Percentiles rank a stretch among this genome's conserved stretches.
Evolutionary conservation across 148 eudicot genomes (phyloP).

Genomic region (Rhododendron simsii): DNA sequence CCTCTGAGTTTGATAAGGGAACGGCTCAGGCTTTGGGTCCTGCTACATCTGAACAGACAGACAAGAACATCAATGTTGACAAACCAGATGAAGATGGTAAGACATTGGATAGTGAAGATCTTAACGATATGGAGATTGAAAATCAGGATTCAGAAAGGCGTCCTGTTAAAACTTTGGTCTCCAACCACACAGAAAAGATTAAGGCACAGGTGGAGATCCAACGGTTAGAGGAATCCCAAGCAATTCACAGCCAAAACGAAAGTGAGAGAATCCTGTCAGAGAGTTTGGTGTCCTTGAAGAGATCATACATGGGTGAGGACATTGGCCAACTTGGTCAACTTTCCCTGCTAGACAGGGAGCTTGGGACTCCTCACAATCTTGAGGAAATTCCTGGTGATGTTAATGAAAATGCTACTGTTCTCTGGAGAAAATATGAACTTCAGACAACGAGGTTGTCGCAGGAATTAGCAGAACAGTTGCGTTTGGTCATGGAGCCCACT

Average conservation of each 20-base stretch:
- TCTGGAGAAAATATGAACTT: conserved; percentile 79
- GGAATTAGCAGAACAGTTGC: conserved; percentile 94
- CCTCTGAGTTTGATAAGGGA: conserved; percentile 69
- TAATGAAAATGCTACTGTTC: conserved; percentile 46
- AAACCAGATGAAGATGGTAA: conserved; percentile 44
- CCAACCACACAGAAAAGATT: conserved; percentile 24
- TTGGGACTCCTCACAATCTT: conserved; percentile 38
- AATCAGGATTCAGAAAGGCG: conserved; percentile 35
- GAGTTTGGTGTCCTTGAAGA: conserved; percentile 58
- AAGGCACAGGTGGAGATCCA: conserved; percentile 28
- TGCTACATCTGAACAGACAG: conserved; percentile 78
- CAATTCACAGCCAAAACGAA: conserved; percentile 14
- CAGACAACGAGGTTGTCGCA: conserved; percentile 86
- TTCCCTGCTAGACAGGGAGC: conserved; percentile 31
- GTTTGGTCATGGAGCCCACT: conserved; percentile 95
- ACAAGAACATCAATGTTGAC: conserved; percentile 42
- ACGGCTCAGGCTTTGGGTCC: conserved; percentile 86
- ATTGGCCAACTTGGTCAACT: conserved; percentile 30
- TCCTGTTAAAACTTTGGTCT: conserved; percentile 26
- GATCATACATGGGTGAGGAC: conserved; percentile 40
- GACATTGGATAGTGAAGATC: conserved; percentile 25
- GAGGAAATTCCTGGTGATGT: conserved; percentile 40
- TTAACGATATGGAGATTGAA: conserved; percentile 34
- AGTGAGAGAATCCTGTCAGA: conserved; percentile 30
- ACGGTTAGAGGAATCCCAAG: conserved; percentile 28